Percentiles rank a stretch among this genome's conserved stretches.
Evolutionary conservation across 106 monocot species (phyloP).

Genomic region (Apostasia shenzhenica): DNA sequence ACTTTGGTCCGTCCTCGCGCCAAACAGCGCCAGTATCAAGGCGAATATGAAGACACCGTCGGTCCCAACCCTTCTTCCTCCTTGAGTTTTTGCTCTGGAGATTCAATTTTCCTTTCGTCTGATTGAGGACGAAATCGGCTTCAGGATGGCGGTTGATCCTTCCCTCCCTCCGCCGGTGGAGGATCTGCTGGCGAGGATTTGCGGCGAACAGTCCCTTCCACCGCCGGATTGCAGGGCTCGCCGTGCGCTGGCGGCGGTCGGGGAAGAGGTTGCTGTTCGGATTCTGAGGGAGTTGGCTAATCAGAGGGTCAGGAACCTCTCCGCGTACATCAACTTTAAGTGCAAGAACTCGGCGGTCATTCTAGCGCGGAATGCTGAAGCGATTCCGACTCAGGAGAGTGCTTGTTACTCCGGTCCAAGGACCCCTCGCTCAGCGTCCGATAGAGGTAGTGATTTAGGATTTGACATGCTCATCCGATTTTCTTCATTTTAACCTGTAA

Average conservation of each 20-base stretch:
- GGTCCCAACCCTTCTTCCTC: too few species aligned
- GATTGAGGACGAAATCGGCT: too few species aligned
- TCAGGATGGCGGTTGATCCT: neutral
- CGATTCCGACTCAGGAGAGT: constrained; percentile 6
- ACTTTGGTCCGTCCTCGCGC: too few species aligned
- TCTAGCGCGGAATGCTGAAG: constrained; percentile 6
- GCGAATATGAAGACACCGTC: too few species aligned
- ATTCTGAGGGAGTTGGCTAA: constrained; percentile 14
- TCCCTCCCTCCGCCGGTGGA: constrained; percentile 24
- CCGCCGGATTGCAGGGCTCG: constrained; percentile 27
- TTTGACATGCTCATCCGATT: neutral
- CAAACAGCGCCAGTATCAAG: too few species aligned
- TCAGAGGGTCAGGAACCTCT: neutral
- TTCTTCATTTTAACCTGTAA: neutral
- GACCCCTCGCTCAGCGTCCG: neutral
- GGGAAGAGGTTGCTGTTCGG: constrained; percentile 15
- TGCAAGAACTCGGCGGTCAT: constrained; percentile 5
- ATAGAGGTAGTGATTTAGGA: neutral
- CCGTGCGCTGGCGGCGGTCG: constrained; percentile 12
- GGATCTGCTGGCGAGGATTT: constrained; percentile 18
- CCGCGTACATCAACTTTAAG: constrained; percentile 17
- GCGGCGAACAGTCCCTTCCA: constrained; percentile 11
- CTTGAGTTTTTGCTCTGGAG: too few species aligned
- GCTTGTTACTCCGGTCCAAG: neutral
- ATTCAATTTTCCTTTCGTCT: too few species aligned